Base-by-base conservation (phyloP, 2,329 filamentous ascomycete species). In the Pezicula neosporulosa region DNA sequence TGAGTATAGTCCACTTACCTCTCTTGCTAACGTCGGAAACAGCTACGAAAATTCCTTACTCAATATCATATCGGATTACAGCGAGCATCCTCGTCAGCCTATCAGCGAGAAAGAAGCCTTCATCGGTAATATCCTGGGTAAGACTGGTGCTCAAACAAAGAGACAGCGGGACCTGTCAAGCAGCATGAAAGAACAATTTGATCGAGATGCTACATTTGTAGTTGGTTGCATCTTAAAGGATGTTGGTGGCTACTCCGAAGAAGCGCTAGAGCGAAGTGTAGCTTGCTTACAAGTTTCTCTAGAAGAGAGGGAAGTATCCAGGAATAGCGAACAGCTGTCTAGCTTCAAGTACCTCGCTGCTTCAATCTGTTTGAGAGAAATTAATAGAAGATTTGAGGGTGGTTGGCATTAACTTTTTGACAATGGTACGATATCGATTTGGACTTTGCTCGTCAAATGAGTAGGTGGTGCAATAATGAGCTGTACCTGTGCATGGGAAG, bases 101-200 rank as follows among this genome's bases (percentile, higher is more conserved):
- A 68, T 81, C 12, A 73, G 67, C 10, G 78, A 81, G 60, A 66
- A 73, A 6, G 79, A 82, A 64, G 78, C 79, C 42, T 82, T 85
- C 61, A 72, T 76, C 28, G 81, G 81, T 27, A 77, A 72, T 47
- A 81, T 84, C 55, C 70, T 83, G 19, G 78, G 77, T 47, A 76
- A 74, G 52, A 70, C 70, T 9, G 72, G 70, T 13, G 60, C 63
- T 3, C 68, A 66, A 41, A 71, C 59, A 18, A 65, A 62, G 39
- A 59, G 63, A 3, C 70, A 75, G 50, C 68, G 66, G n/a, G 73
- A 76, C 19, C 56, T 62, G 5, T 75, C 73, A 2, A 62, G 61
- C 2, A 67, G 61, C 15, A 67, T 78, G 59, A 74, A 71, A 39
- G 72, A 74, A 9, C 68, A 70, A 30, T 74, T 72, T 37, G 67